Conservation (phyloP, 2,329 filamentous ascomycete genomes). For the Sclerotinia minor region DNA sequence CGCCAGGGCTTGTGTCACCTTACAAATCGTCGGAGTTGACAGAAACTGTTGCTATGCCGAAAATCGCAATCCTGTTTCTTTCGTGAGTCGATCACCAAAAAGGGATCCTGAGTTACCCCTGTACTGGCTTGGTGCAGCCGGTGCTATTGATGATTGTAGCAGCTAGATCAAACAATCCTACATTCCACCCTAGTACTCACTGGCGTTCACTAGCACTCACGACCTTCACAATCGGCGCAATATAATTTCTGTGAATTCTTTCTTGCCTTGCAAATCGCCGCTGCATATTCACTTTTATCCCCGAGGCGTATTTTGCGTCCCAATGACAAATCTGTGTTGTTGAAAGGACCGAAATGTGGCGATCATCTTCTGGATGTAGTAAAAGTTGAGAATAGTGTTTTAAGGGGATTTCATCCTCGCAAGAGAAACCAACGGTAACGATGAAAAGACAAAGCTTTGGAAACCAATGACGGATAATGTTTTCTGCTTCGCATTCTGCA, state of each 20-base stretch:
- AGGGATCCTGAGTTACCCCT: background rate
- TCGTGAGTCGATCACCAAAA: background rate
- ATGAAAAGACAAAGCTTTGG: slow-evolving; percentile 15
- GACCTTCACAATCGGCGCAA: slow-evolving; percentile 10
- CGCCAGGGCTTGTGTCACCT: background rate
- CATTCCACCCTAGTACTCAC: background rate
- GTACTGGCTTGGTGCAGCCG: background rate
- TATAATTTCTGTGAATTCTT: slow-evolving; percentile 3
- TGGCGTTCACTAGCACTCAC: background rate
- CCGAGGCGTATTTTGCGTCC: slow-evolving; percentile 4
- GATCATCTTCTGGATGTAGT: slow-evolving; percentile 3
- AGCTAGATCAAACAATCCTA: background rate
- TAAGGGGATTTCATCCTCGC: background rate
- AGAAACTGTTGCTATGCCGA: background rate
- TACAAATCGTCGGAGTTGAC: background rate
- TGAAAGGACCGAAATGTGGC: background rate
- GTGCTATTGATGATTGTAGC: background rate
- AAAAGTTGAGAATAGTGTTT: background rate
- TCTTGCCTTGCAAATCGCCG: slow-evolving; percentile 14
- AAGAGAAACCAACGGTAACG: background rate
- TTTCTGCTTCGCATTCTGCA: slow-evolving; percentile 12
- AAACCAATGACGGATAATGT: slow-evolving; percentile 3
- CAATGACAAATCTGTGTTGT: background rate
- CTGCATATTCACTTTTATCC: background rate
- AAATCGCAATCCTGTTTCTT: background rate